Conservation (phyloP, 805 yeast genomes). For the Lipomyces kockii region DNA sequence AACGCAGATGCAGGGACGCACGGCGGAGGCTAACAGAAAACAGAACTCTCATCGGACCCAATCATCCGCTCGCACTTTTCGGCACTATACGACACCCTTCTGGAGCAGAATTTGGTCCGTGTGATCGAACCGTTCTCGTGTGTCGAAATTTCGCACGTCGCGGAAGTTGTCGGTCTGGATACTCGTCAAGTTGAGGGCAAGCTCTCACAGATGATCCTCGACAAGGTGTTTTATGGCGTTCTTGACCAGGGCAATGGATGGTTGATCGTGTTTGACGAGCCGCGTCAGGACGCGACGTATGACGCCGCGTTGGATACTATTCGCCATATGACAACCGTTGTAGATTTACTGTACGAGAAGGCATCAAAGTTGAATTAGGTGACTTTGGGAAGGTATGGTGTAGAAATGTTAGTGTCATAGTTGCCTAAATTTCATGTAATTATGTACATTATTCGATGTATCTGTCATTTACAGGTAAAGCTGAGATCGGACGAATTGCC, state of each 20-base stretch:
- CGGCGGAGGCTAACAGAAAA: conserved; percentile 15
- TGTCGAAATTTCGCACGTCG: conserved; percentile 89
- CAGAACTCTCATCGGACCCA: conserved; percentile 81
- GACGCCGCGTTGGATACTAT: conserved; percentile 85
- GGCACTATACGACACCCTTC: conserved; percentile 87
- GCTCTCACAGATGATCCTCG: conserved; percentile 93
- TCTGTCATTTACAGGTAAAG: neutral
- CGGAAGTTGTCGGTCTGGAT: conserved; percentile 86
- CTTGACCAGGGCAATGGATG: conserved; percentile 98
- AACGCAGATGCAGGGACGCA: conserved; percentile 40
- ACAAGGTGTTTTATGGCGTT: conserved; percentile 93
- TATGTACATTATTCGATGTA: neutral
- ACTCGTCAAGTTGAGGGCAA: conserved; percentile 90
- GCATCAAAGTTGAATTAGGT: conserved; percentile 33
- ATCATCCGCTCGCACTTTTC: conserved; percentile 90
- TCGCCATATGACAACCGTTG: conserved; percentile 83
- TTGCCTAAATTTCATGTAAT: neutral
- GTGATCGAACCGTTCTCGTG: conserved; percentile 95
- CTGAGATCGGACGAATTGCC: neutral
- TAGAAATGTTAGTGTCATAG: neutral
- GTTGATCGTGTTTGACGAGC: conserved; percentile 89
- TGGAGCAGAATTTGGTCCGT: conserved; percentile 91
- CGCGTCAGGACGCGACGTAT: conserved; percentile 84
- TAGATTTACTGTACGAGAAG: conserved; percentile 89
- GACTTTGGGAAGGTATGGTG: neutral